A percentile compares a stretch with the other conserved stretches of the same genome.
phyloP scores from a whole-genome alignment of 2,329 filamentous ascomycete species.

The Fusarium nisikadoi region DNA sequence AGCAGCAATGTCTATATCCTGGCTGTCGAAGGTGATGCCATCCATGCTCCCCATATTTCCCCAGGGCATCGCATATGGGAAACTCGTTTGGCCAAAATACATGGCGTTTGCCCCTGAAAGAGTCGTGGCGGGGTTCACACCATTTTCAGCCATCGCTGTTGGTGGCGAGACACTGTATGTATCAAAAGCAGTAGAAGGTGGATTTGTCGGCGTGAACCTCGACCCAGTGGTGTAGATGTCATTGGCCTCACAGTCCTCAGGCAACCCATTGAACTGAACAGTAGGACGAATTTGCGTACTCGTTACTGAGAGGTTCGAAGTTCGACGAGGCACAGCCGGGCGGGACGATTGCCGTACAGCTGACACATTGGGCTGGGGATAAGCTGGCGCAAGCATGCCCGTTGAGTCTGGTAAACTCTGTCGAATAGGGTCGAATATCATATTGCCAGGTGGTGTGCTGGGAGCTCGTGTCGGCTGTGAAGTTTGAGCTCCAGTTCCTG shows the following conservation, averaged over 20 bases:
- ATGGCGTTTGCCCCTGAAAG: conserved; percentile 32
- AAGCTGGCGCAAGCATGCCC: conserved; percentile 60
- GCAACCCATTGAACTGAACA: conserved; percentile 46
- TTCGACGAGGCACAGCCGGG: conserved; percentile 41
- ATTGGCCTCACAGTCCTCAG: conserved; percentile 46
- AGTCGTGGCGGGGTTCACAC: conserved; percentile 24
- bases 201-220: conserved; percentile 55
- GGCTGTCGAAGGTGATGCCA: conserved; percentile 77
- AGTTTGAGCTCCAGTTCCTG: conserved; percentile 11
- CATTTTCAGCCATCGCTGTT: conserved; percentile 53
- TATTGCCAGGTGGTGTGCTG: conserved; percentile 65
- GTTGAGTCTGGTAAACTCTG: conserved; percentile 62
- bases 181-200: conserved; percentile 57
- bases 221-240: conserved; percentile 49
- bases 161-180: conserved; percentile 56
- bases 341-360: conserved; percentile 58
- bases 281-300: conserved; percentile 37
- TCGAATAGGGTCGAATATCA: conserved; percentile 70
- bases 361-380: conserved; percentile 61
- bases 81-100: conserved; percentile 44
- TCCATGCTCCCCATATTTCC: conserved; percentile 53
- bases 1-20: conserved; percentile 79
- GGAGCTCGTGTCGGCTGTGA: conserved; percentile 46
- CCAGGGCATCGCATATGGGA: conserved; percentile 48
- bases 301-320: conserved; percentile 36